Evolutionary conservation across 306 rosid genomes (phyloP).

Genomic region (Boehmeria nivea): DNA sequence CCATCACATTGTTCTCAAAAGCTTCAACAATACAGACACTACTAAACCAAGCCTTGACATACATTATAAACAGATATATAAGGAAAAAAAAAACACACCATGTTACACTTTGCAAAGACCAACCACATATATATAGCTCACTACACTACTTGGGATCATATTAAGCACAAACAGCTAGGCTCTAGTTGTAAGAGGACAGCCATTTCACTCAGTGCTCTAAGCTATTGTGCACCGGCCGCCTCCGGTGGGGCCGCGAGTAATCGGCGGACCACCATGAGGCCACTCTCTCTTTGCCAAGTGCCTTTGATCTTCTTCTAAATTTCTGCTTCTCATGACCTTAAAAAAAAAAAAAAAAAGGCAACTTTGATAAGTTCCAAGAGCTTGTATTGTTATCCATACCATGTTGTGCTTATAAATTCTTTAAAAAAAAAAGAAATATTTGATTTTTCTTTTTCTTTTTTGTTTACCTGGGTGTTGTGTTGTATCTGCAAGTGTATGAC

Average conservation of each 20-base stretch:
- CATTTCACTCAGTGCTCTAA: background rate
- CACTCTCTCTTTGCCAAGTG: background rate
- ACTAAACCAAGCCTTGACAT: constrained; percentile 1
- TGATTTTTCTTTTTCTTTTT: no score
- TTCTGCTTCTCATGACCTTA: constrained; percentile 2
- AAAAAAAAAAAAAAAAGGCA: no score
- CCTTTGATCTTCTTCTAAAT: constrained; percentile 2
- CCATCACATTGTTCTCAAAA: background rate
- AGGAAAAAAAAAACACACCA: no score
- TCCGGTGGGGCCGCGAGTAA: background rate
- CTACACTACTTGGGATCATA: background rate
- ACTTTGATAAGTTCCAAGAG: no score
- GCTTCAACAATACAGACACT: background rate
- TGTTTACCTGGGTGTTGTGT: no score
- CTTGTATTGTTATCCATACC: no score
- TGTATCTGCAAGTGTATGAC: background rate
- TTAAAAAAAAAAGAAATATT: no score
- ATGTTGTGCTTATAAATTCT: no score
- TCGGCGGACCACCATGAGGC: constrained; percentile 6
- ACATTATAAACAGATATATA: background rate
- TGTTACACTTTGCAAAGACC: background rate
- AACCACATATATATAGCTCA: background rate
- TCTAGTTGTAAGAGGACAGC: no score
- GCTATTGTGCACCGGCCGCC: background rate
- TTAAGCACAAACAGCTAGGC: background rate